Base-by-base conservation (phyloP, 116 monocot genomes). In the Dioscorea cayenensis region DNA sequence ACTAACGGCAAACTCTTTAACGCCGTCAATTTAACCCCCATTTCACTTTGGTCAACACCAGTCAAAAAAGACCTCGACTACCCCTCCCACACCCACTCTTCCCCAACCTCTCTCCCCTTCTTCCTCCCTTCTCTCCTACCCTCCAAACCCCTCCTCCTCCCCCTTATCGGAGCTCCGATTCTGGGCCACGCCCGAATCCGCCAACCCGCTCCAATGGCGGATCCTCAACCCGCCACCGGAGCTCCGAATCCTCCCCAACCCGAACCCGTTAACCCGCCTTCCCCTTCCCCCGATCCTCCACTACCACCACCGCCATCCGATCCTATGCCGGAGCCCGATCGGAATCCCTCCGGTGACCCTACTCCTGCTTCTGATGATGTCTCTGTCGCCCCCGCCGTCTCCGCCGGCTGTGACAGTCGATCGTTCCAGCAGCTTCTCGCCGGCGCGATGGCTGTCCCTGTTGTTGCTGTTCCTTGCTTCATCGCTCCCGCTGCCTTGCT, bases 391-490 rank as follows among this genome's bases (percentile, higher is more conserved):
- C 0, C 61, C 7, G 35, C 36, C 36, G 37, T 29, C n/a, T 43
- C 19, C 73, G 22, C 32, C 29, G 67, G 28, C 19, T 68, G 25
- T 3, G 80, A 70, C 18, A 64, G 49, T 29, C 60, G 72, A 75
- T 74, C 81, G 29, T 92, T 89, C 84, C 86, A 84, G 51, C 84
- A 89, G 87, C 77, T 85, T n/a, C 78, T 87, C 12, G 83, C 90
- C 14, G 90, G 92, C 35, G 89, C 89, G 69, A 89, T 89, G 92
- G 78, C 80, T 49, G 49, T 90, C 8, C 86, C 87, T 36, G 66
- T 88, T 59, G 85, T 92, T 25, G 83, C 92, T 11, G 82, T 88
- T 23, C 92, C 92, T n/a, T 92, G 83, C 72, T 84, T 82, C 66
- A 49, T 86, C 32, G 75, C 84, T 19, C 84, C 85, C 14, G 74